Conservation (phyloP, 2,329 filamentous ascomycete species). For the Basipetospora chlamydospora region DNA sequence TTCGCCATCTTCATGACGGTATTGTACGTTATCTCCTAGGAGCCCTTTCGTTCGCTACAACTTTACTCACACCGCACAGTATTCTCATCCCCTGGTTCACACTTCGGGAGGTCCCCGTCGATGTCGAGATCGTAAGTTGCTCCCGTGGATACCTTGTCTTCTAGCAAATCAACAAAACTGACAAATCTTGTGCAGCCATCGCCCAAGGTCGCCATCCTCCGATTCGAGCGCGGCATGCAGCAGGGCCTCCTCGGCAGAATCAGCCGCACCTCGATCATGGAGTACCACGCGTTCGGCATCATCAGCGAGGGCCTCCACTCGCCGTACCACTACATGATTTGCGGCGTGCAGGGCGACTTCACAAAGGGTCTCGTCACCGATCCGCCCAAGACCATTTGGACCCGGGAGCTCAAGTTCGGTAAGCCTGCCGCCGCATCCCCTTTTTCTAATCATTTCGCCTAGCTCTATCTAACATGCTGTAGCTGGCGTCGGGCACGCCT, state of each 20-base stretch:
- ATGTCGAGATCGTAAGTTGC: conserved; percentile 22
- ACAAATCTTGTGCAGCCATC: conserved; percentile 17
- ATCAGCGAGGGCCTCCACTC: conserved; percentile 24
- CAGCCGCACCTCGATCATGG: conserved; percentile 26
- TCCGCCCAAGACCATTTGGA: conserved; percentile 24
- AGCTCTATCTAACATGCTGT: conserved; percentile 10
- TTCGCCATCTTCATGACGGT: conserved; percentile 25
- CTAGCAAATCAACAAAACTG: neutral
- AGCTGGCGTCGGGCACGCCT: conserved; percentile 26
- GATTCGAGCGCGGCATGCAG: conserved; percentile 25
- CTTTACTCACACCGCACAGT: conserved; percentile 9
- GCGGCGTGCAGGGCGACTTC: conserved; percentile 26
- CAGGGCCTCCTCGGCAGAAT: conserved; percentile 25
- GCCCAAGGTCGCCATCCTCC: conserved; percentile 23
- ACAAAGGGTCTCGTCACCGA: conserved; percentile 22
- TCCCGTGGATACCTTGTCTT: neutral
- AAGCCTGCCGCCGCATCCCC: conserved; percentile 8
- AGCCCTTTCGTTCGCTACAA: neutral
- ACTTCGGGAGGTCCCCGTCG: conserved; percentile 22
- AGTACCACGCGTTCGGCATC: conserved; percentile 27
- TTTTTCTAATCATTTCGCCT: neutral
- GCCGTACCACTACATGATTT: conserved; percentile 24
- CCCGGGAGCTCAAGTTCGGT: conserved; percentile 25
- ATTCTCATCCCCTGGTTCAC: conserved; percentile 25
- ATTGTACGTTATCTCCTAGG: conserved; percentile 15